Percentiles rank a stretch among this genome's conserved stretches.
Evolutionary conservation across 129 eudicot genomes (phyloP).

Genomic region (Flaveria brownii): DNA sequence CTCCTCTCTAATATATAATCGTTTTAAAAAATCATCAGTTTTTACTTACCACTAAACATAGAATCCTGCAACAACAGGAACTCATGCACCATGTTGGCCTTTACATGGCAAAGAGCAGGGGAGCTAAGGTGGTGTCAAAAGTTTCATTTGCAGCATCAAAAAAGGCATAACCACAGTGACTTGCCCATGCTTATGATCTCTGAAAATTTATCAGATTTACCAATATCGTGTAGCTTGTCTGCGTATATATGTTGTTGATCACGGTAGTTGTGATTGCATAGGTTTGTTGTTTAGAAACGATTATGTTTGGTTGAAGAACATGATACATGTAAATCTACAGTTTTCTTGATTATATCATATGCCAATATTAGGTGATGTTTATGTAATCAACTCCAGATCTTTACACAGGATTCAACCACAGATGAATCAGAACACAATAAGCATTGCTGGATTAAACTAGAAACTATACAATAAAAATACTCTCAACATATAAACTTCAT

Average conservation of each 20-base stretch:
- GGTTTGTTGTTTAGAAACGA: not conserved
- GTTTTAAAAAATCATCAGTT: not conserved
- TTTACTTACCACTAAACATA: not conserved
- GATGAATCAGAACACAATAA: not conserved
- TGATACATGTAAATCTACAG: not conserved
- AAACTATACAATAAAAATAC: not conserved
- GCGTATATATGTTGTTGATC: not conserved
- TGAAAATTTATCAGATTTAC: constrained; percentile 12
- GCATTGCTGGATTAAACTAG: not conserved
- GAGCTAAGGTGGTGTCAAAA: constrained; percentile 89
- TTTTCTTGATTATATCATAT: not conserved
- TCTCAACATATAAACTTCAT: not conserved
- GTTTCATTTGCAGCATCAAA: constrained; percentile 50
- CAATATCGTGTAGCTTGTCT: not conserved
- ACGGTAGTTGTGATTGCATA: not conserved
- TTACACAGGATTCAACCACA: not conserved
- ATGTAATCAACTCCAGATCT: not conserved
- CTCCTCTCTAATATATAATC: not conserved
- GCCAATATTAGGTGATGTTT: not conserved
- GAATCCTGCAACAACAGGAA: constrained; percentile 49
- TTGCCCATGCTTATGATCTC: constrained; percentile 7
- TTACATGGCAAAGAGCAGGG: constrained; percentile 93
- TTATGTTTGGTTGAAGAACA: not conserved
- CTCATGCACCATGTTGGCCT: constrained; percentile 96
- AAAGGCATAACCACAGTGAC: constrained; percentile 18